Evolutionary conservation across 1,139 yeast genomes (phyloP).

Genomic region (Hemisphaericaspora xylanilytica): DNA sequence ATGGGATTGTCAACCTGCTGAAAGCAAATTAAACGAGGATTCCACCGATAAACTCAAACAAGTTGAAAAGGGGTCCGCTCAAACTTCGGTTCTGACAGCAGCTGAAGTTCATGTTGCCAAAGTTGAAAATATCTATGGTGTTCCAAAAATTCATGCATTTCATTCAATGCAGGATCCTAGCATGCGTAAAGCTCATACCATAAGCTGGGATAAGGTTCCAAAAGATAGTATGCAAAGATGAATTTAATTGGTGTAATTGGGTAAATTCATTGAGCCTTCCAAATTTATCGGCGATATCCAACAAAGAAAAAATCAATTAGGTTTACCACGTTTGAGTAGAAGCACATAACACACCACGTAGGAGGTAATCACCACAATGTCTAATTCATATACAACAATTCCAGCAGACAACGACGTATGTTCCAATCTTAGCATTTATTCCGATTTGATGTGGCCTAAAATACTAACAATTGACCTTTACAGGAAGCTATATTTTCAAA

Average conservation of each 20-base stretch:
- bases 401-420: conserved; percentile 8
- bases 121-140: background rate
- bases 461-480: conserved; percentile 4
- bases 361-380: conserved; percentile 2
- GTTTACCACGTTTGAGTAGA: too few relatives aligned
- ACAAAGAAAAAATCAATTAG: too few relatives aligned
- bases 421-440: background rate
- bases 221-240: too few relatives aligned
- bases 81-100: background rate
- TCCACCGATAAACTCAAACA: background rate
- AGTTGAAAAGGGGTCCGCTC: background rate
- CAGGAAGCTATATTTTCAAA: conserved; percentile 15
- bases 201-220: background rate
- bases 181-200: background rate
- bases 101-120: background rate
- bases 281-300: too few relatives aligned
- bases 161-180: background rate
- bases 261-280: background rate
- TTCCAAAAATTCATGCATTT: background rate
- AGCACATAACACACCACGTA: background rate
- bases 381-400: conserved; percentile 6
- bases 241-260: background rate
- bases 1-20: background rate
- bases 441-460: too few relatives aligned
- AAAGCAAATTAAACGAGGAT: background rate